phyloP scores from a whole-genome alignment of 78 protist genomes.

The Dictyostelium purpureum region DNA sequence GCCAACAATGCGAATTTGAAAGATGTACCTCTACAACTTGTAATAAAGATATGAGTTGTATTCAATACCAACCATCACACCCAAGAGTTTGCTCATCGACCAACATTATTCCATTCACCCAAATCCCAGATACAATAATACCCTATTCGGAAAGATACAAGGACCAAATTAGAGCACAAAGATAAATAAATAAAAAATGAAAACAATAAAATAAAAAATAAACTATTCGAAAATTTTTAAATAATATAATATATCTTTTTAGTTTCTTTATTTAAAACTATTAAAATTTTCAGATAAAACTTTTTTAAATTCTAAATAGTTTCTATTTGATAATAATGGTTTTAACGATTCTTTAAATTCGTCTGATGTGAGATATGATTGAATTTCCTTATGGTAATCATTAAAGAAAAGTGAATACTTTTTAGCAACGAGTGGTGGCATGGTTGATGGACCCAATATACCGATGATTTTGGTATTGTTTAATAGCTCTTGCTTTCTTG shows the following conservation, averaged over 20 bases:
- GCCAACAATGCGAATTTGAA: slow-evolving; percentile 26
- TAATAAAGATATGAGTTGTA: slow-evolving; percentile 1
- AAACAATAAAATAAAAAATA: background rate
- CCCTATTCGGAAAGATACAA: background rate
- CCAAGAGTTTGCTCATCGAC: slow-evolving; percentile 45
- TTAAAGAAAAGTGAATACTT: background rate
- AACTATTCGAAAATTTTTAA: no score
- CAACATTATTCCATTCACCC: slow-evolving; percentile 10
- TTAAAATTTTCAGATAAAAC: background rate
- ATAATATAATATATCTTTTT: background rate
- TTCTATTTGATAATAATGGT: background rate
- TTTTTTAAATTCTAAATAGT: background rate
- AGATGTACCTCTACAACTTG: background rate
- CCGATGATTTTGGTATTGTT: background rate
- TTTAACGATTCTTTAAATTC: background rate
- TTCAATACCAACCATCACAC: slow-evolving; percentile 39
- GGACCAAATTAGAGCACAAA: background rate
- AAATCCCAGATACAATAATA: background rate
- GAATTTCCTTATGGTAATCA: background rate
- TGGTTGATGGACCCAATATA: background rate
- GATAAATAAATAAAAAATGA: background rate
- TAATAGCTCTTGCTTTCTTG: background rate
- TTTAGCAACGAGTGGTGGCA: slow-evolving; percentile 11
- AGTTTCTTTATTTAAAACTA: background rate
- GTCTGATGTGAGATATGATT: background rate